phyloP scores from a whole-genome alignment of 2,329 filamentous ascomycete genomes.

The Furcasterigmium sp. region DNA sequence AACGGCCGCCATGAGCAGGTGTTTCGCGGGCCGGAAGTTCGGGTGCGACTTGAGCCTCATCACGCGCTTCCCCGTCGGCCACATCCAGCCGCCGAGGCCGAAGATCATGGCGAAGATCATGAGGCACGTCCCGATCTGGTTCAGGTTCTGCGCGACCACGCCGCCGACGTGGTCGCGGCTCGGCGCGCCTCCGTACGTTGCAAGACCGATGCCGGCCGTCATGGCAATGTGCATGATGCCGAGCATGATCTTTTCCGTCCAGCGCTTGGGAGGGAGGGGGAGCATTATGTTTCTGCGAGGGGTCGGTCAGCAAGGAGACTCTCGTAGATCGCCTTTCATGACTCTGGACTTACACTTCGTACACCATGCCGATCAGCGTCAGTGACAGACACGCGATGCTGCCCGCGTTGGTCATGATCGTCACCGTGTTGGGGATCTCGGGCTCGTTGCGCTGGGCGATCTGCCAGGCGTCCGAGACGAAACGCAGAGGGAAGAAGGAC shows the following conservation, averaged over 20 bases:
- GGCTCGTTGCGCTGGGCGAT: constrained; percentile 15
- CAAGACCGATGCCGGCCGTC: constrained; percentile 13
- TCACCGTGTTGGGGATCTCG: constrained; percentile 14
- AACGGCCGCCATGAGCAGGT: constrained; percentile 10
- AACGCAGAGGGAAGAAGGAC: constrained; percentile 15
- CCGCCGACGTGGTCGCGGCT: constrained; percentile 5
- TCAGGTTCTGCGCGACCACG: constrained; percentile 10
- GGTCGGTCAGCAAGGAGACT: background rate
- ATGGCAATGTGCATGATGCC: constrained; percentile 16
- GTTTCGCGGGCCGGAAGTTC: constrained; percentile 9
- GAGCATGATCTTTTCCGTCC: constrained; percentile 16
- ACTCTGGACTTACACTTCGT: constrained; percentile 16
- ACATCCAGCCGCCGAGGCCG: constrained; percentile 14
- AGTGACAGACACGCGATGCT: constrained; percentile 19
- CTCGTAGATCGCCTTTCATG: background rate
- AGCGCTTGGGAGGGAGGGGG: constrained; percentile 9
- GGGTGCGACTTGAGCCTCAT: constrained; percentile 4
- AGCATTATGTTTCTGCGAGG: constrained; percentile 13
- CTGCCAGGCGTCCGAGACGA: constrained; percentile 18
- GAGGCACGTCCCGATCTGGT: constrained; percentile 15
- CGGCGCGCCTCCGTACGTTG: constrained; percentile 13
- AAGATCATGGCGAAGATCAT: constrained; percentile 14
- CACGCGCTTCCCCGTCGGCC: constrained; percentile 13
- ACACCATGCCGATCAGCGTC: constrained; percentile 19
- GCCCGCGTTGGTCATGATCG: constrained; percentile 20